Evolutionary conservation across 2,329 filamentous ascomycete genomes (phyloP).

Genomic region (Clonostachys rhizophaga): DNA sequence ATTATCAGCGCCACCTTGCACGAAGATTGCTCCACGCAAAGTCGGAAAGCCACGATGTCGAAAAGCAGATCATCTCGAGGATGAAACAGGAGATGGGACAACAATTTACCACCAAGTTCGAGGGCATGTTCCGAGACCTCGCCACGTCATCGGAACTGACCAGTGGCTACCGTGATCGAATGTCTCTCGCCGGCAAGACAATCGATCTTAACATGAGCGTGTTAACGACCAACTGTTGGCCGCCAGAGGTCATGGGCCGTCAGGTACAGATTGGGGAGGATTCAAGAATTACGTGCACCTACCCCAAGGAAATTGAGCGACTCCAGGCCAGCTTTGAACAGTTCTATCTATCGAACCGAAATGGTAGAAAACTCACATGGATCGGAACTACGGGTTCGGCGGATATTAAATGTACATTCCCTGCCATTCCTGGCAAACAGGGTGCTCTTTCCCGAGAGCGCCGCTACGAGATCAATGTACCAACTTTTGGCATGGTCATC

Average conservation of each 20-base stretch:
- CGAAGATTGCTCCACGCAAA: conserved; percentile 83
- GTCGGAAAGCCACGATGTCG: conserved; percentile 84
- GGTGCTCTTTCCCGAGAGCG: conserved; percentile 56
- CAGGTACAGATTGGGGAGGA: conserved; percentile 44
- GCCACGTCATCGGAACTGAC: conserved; percentile 81
- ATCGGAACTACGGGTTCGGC: conserved; percentile 67
- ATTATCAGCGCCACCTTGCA: conserved; percentile 96
- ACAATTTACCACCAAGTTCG: conserved; percentile 86
- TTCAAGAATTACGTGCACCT: conserved; percentile 52
- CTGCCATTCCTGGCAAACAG: conserved; percentile 66
- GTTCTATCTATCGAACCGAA: conserved; percentile 84
- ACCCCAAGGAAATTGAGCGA: conserved; percentile 67
- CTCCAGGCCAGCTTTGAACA: conserved; percentile 82
- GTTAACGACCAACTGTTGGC: conserved; percentile 93
- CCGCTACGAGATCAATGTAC: conserved; percentile 85
- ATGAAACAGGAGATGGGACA: conserved; percentile 98
- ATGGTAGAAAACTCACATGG: conserved; percentile 86
- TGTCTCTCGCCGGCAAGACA: conserved; percentile 40
- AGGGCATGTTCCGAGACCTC: conserved; percentile 98
- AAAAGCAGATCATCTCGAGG: conserved; percentile 90
- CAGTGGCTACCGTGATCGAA: conserved; percentile 66
- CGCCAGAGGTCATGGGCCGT: conserved; percentile 77
- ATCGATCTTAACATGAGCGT: conserved; percentile 82
- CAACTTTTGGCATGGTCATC: conserved; percentile 89
- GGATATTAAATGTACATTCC: conserved; percentile 78